A percentile compares a stretch with the other conserved stretches of the same genome.
Evolutionary conservation across 2,329 filamentous ascomycete genomes (phyloP).

Genomic region (Fusarium lateritium): DNA sequence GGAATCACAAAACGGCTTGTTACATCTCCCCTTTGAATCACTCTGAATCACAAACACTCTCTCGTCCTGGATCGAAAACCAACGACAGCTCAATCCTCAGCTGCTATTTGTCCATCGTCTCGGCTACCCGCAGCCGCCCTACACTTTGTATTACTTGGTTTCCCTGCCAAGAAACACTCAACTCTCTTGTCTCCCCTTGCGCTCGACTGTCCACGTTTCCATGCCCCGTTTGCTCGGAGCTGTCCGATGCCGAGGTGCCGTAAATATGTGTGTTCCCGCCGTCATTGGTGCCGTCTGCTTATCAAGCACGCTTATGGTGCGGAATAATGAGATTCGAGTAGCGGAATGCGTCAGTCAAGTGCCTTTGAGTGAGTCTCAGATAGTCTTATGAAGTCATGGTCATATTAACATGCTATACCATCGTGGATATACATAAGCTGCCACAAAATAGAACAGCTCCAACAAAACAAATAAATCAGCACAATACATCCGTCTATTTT

Average conservation of each 20-base stretch:
- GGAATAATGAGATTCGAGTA: background rate
- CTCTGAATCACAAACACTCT: conserved; percentile 24
- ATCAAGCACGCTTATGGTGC: conserved; percentile 9
- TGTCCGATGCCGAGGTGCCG: conserved; percentile 29
- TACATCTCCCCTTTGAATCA: conserved; percentile 26
- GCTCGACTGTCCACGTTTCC: conserved; percentile 32
- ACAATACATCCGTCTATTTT: conserved; percentile 45
- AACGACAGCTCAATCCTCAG: background rate
- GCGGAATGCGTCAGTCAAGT: background rate
- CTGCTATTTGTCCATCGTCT: conserved; percentile 23
- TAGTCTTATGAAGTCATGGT: conserved; percentile 31
- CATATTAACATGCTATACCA: conserved; percentile 39
- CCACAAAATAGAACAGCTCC: conserved; percentile 37
- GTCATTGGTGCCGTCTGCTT: conserved; percentile 20
- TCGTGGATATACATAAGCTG: conserved; percentile 32
- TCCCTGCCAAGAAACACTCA: conserved; percentile 30
- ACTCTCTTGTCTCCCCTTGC: conserved; percentile 13
- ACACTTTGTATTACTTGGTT: conserved; percentile 36
- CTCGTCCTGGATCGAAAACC: conserved; percentile 9
- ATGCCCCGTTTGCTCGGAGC: conserved; percentile 25
- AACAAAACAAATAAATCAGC: conserved; percentile 38
- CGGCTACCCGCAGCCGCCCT: conserved; percentile 41
- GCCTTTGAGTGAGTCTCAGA: background rate
- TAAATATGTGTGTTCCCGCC: conserved; percentile 9
- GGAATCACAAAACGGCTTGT: conserved; percentile 38